Evolutionary conservation across 1,139 yeast genomes (phyloP).

Genomic region (Yamadazyma conglobata): DNA sequence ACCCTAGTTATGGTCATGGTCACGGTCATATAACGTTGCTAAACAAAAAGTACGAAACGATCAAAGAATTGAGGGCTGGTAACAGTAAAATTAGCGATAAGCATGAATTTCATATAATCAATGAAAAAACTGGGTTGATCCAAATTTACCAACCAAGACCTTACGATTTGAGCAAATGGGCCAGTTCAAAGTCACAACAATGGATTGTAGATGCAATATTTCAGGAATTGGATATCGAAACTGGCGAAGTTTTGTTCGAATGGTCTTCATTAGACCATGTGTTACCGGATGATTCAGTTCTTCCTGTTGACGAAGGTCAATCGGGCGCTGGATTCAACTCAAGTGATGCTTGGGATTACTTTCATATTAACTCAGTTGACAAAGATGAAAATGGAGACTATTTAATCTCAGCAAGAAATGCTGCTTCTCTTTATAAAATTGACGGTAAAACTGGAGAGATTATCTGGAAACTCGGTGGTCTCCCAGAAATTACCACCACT

Average conservation of each 20-base stretch:
- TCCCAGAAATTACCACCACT: constrained; percentile 22
- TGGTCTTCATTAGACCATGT: constrained; percentile 39
- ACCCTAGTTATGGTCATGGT: constrained; percentile 32
- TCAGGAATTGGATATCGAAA: constrained; percentile 33
- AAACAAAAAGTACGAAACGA: constrained; percentile 23
- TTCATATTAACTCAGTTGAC: constrained; percentile 41
- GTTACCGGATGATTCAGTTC: constrained; percentile 27
- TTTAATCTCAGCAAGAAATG: constrained; percentile 33
- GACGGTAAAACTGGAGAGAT: constrained; percentile 34
- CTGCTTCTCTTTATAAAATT: constrained; percentile 32
- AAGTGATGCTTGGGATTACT: constrained; percentile 39
- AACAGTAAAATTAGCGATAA: constrained; percentile 29
- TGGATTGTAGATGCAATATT: constrained; percentile 32
- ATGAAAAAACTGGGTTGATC: constrained; percentile 26
- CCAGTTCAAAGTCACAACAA: constrained; percentile 21
- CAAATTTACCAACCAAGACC: constrained; percentile 31
- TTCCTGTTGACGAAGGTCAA: constrained; percentile 23
- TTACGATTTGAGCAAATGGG: constrained; percentile 23
- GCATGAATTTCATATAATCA: constrained; percentile 31
- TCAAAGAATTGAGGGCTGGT: constrained; percentile 29
- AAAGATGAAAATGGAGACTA: constrained; percentile 36
- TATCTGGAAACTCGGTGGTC: constrained; percentile 32
- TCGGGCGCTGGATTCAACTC: constrained; percentile 32
- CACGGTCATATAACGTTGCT: constrained; percentile 34
- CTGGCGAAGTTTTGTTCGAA: constrained; percentile 34